These are phyloP conservation scores for Alternaria alternata DNA, from an alignment of 2,329 filamentous ascomycete species.

Conservation along the genomic window DNA sequence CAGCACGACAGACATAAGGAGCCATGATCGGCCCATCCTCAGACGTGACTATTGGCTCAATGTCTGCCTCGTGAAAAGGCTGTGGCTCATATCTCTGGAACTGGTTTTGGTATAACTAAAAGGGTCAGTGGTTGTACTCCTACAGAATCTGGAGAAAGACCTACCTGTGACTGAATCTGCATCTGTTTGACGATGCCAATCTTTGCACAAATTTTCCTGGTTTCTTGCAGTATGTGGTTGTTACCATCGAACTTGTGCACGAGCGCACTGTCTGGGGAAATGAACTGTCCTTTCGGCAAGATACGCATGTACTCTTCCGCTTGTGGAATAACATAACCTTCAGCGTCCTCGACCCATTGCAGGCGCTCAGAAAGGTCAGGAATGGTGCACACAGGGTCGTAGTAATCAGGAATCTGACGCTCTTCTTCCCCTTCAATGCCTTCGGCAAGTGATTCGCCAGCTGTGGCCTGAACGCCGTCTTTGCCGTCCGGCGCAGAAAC, in stretches of 20 bases:
- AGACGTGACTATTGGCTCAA: slow-evolving; percentile 86
- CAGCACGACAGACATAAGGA: slow-evolving; percentile 79
- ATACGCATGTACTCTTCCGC: slow-evolving; percentile 84
- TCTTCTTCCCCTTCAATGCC: slow-evolving; percentile 87
- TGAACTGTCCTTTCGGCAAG: slow-evolving; percentile 77
- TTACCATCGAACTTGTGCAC: slow-evolving; percentile 86
- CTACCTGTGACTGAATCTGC: slow-evolving; percentile 95
- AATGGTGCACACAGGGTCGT: slow-evolving; percentile 84
- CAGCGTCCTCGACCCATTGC: slow-evolving; percentile 87
- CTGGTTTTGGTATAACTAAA: slow-evolving; percentile 92
- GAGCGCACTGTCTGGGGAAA: slow-evolving; percentile 75
- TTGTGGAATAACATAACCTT: slow-evolving; percentile 88
- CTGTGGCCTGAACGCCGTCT: slow-evolving; percentile 59
- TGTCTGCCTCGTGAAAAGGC: slow-evolving; percentile 85
- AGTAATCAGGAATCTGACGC: slow-evolving; percentile 89
- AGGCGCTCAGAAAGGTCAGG: slow-evolving; percentile 82
- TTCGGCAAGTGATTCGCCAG: slow-evolving; percentile 83
- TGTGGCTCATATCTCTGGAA: slow-evolving; percentile 96
- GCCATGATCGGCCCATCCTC: slow-evolving; percentile 90
- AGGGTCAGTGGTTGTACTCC: slow-evolving; percentile 21
- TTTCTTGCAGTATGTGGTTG: slow-evolving; percentile 95
- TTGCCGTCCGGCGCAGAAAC: slow-evolving; percentile 56
- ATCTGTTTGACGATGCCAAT: slow-evolving; percentile 99
- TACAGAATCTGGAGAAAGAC: slow-evolving; percentile 26
- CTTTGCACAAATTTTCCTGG: slow-evolving; percentile 92